Evolutionary conservation across 179 eudicot species (phyloP).

Genomic region (Patellifolia procumbens): DNA sequence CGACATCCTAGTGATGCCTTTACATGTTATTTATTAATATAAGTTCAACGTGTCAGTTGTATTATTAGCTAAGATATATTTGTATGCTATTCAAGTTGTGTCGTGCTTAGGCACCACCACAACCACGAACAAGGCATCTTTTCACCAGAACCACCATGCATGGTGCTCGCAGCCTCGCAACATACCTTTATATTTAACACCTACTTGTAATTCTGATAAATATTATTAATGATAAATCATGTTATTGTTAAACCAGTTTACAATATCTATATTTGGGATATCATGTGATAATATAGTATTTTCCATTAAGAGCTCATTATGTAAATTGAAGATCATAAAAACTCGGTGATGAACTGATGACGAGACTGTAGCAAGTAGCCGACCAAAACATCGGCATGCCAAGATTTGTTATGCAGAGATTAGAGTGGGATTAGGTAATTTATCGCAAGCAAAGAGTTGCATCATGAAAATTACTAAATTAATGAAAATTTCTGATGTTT

Average conservation of each 20-base stretch:
- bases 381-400: slow-evolving; percentile 36
- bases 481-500: slow-evolving; percentile 46
- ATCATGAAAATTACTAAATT: slow-evolving; percentile 26
- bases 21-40: too few species aligned
- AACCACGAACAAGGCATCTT: too few species aligned
- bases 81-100: too few species aligned
- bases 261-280: background rate
- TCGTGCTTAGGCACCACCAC: too few species aligned
- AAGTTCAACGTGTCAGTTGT: too few species aligned
- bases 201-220: too few species aligned
- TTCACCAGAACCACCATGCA: too few species aligned
- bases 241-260: background rate
- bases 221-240: too few species aligned
- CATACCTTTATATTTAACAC: too few species aligned
- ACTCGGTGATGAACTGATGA: slow-evolving; percentile 23
- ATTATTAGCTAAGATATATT: too few species aligned
- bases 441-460: slow-evolving; percentile 27
- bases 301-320: slow-evolving; percentile 11
- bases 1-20: too few species aligned
- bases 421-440: slow-evolving; percentile 40
- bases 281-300: background rate
- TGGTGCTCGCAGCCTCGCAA: too few species aligned
- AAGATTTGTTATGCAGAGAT: slow-evolving; percentile 20
- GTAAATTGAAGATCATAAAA: background rate
- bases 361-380: slow-evolving; percentile 17